Evolutionary conservation across 345 rosid genomes (phyloP).

Genomic region (Gossypium ekmanianum): DNA sequence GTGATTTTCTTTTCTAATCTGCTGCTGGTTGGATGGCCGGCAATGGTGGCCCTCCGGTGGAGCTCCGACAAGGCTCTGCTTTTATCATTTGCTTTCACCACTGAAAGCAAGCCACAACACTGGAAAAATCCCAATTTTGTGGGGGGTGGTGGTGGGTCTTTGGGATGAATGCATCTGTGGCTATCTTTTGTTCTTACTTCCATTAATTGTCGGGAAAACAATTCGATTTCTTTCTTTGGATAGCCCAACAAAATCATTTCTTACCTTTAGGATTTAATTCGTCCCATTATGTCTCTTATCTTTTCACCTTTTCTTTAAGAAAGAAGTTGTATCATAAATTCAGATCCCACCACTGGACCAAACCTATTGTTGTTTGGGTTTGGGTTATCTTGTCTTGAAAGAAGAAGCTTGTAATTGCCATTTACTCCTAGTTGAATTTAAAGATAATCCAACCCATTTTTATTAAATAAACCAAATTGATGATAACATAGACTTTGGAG

Average conservation of each 20-base stretch:
- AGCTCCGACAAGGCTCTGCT: background rate
- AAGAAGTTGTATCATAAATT: background rate
- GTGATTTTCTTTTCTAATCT: slow-evolving; percentile 11
- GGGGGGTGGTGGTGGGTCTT: background rate
- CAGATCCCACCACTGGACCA: background rate
- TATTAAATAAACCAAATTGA: too few species aligned
- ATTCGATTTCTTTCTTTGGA: background rate
- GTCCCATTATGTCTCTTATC: background rate
- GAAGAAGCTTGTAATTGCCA: background rate
- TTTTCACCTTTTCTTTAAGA: background rate
- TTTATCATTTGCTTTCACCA: background rate
- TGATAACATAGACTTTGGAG: too few species aligned
- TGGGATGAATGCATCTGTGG: background rate
- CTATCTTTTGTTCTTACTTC: background rate
- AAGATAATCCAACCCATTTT: background rate
- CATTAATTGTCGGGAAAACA: background rate
- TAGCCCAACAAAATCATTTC: background rate
- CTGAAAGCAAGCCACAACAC: background rate
- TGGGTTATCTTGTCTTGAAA: background rate
- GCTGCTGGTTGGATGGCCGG: slow-evolving; percentile 35
- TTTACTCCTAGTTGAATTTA: background rate
- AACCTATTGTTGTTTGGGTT: background rate
- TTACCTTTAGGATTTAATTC: background rate
- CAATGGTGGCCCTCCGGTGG: slow-evolving; percentile 16
- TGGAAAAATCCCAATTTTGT: background rate